These are phyloP conservation scores for Magnaporthiopsis poae DNA, from an alignment of 2,329 filamentous ascomycete species.

Conservation along the genomic window DNA sequence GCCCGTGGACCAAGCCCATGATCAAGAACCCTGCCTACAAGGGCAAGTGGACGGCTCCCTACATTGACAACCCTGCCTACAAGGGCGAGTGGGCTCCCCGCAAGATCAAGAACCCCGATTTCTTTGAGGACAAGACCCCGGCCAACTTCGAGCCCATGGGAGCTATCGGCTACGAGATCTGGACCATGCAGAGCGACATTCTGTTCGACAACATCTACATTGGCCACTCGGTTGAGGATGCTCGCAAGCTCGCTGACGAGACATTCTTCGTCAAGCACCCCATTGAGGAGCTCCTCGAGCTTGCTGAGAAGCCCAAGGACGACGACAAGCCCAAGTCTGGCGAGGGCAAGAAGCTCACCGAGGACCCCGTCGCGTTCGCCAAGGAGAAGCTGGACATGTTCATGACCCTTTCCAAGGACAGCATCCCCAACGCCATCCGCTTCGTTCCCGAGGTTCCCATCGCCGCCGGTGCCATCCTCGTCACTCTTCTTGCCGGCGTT, in stretches of 20 bases:
- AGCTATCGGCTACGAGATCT: slow-evolving; percentile 97
- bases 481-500: slow-evolving; percentile 59
- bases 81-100: slow-evolving; percentile 89
- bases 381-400: slow-evolving; percentile 92
- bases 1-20: slow-evolving; percentile 81
- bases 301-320: slow-evolving; percentile 68
- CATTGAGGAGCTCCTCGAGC: slow-evolving; percentile 70
- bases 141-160: slow-evolving; percentile 97
- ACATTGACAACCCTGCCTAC: slow-evolving; percentile 95
- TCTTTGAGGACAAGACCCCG: slow-evolving; percentile 93
- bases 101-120: slow-evolving; percentile 95
- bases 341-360: slow-evolving; percentile 61
- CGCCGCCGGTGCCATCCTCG: slow-evolving; percentile 63
- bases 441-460: slow-evolving; percentile 86
- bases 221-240: slow-evolving; percentile 89
- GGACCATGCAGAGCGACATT: slow-evolving; percentile 99
- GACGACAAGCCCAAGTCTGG: slow-evolving; percentile 30
- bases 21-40: slow-evolving; percentile 95
- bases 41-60: slow-evolving; percentile 92
- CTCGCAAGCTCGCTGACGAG: slow-evolving; percentile 77
- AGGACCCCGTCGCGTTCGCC: slow-evolving; percentile 79
- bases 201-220: slow-evolving; percentile 99
- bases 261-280: slow-evolving; percentile 82
- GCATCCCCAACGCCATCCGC: slow-evolving; percentile 75
- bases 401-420: slow-evolving; percentile 67